Percentiles rank a stretch among this genome's conserved stretches.
Evolutionary conservation across 2,329 filamentous ascomycete genomes (phyloP).

Genomic region (Colletotrichum sp.): DNA sequence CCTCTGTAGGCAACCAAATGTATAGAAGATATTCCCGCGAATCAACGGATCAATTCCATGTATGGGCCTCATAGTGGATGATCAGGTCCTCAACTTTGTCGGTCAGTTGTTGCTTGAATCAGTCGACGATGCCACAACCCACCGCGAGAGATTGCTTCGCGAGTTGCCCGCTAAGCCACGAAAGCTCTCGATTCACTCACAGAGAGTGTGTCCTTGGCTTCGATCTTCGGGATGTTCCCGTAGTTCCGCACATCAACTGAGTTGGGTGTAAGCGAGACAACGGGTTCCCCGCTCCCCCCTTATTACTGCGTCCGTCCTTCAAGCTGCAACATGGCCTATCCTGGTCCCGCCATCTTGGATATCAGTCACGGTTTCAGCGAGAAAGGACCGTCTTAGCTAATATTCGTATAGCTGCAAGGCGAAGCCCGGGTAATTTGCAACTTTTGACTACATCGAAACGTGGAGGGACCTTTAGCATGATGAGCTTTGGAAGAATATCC

Average conservation of each 20-base stretch:
- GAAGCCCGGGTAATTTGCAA: neutral
- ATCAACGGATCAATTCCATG: neutral
- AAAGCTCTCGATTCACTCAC: neutral
- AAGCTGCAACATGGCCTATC: neutral
- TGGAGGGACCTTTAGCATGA: fast-evolving
- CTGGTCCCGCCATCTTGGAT: neutral
- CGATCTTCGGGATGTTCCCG: neutral
- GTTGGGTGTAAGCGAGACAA: neutral
- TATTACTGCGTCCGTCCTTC: neutral
- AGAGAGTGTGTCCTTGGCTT: neutral
- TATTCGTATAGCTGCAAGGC: neutral
- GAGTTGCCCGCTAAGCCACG: neutral
- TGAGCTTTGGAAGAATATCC: neutral
- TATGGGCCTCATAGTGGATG: neutral
- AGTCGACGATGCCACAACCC: neutral
- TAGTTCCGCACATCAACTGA: neutral
- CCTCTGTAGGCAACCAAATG: neutral
- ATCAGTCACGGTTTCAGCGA: neutral
- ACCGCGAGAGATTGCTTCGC: neutral
- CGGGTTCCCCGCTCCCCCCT: neutral
- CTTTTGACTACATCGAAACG: neutral
- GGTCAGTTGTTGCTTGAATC: neutral
- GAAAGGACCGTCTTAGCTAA: neutral
- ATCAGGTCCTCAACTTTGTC: neutral
- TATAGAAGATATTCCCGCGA: neutral